Base-by-base conservation (phyloP, 805 yeast species). In the Dipodascopsis uninucleata region DNA sequence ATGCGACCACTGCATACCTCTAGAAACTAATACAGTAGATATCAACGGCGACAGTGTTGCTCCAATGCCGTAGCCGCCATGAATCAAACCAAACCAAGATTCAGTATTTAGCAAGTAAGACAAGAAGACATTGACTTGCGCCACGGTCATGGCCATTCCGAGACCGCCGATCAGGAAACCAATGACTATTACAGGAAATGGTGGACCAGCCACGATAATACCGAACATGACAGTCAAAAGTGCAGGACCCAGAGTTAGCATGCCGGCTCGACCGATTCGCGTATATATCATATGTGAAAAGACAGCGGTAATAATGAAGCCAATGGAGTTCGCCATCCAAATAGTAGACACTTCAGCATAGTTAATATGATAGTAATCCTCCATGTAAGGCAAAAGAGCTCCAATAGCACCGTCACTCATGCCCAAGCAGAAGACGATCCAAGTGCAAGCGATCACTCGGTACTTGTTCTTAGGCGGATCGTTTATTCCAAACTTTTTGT, bases 51-150 rank as follows among this genome's bases (percentile, higher is more conserved):
- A 73, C 1, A 79, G 52, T 36, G 85, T 78, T 1, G 88, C 85
- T 2, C 89, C 88, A 2, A 78, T 55, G 1, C 94, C 94, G 61
- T 82, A 84, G 10, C 70, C 59, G 1, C 85, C 89, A 64, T 84
- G 93, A 46, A 76, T 67, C 21, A 70, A 61, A 1, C 89, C 85
- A 63, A 82, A 69, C 46, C 76, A 68, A 41, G 72, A 75, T 36
- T 82, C 78, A 38, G 77, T 72, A 46, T 77, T 76, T 20, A 70
- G 70, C 28, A 81, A 62, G 45, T 44, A 42, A 9, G 78, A 64
- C 16, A 77, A 48, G 52, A 76, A 78, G 14, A 77, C 71, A 55
- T 78, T 79, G 34, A 69, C 67, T 49, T 76, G 79, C 3, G 81
- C 68, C 20, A 74, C 47, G 2, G 71, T 70, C 29, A 68, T 59